Evolutionary conservation across 176 grass and related monocot genomes (phyloP).

Genomic region (Dactylis glomerata): DNA sequence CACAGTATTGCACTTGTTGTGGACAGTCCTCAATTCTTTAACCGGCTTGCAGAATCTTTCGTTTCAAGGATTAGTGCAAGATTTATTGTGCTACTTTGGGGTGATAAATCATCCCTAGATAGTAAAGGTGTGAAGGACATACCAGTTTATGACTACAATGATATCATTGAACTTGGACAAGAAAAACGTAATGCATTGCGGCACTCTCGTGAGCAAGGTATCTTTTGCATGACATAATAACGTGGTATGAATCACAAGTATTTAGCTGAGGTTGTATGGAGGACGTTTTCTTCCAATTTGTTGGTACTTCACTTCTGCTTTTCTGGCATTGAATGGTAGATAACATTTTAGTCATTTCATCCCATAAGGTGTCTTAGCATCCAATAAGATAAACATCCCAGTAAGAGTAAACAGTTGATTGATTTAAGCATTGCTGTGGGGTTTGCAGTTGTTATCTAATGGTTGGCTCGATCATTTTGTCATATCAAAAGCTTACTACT

Average conservation of each 20-base stretch:
- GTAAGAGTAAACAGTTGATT: conserved; percentile 12
- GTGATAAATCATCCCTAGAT: conserved; percentile 61
- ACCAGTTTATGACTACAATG: conserved; percentile 78
- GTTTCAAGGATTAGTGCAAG: conserved; percentile 59
- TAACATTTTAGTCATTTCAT: background rate
- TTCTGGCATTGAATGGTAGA: background rate
- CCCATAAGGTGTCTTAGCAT: background rate
- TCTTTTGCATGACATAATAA: conserved; percentile 23
- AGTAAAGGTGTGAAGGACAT: conserved; percentile 50
- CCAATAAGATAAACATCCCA: too few species aligned
- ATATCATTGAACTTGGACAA: conserved; percentile 63
- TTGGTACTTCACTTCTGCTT: background rate
- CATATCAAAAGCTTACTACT: background rate
- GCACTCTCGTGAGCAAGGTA: conserved; percentile 61
- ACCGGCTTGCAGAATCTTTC: conserved; percentile 86
- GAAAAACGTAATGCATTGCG: conserved; percentile 45
- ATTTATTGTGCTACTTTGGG: conserved; percentile 96
- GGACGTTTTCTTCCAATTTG: background rate
- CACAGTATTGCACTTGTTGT: conserved; percentile 84
- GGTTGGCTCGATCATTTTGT: conserved; percentile 7
- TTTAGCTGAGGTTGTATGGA: background rate
- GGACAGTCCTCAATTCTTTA: conserved; percentile 86
- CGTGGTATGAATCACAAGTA: background rate
- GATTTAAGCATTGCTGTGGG: background rate
- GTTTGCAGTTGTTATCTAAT: background rate